Base-by-base conservation (phyloP, 169 alveolate species). In the Plasmodium vivax region DNA sequence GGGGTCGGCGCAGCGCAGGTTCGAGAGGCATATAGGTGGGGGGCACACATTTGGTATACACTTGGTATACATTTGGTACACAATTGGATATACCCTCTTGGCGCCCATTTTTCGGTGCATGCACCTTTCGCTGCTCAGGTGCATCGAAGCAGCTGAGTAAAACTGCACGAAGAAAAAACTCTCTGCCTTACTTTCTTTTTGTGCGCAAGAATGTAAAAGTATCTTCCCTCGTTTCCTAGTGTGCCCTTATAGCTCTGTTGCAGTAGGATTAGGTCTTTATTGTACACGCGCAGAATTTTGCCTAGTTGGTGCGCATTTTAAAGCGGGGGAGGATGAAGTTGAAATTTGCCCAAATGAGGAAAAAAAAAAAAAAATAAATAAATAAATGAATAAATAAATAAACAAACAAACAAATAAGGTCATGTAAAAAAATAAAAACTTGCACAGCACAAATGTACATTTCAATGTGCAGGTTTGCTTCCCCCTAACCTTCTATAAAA, bases 161-260 rank as follows among this genome's bases (percentile, higher is more conserved):
- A 82, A 82, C 4, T 23, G 45, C 19, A 72, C 43, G 7, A 9
- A 68, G 80, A 9, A 75, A 75, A 51, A 85, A 85, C 27, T 34
- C 51, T 9, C 75, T 51, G 51, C 32, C 32, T n/a, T 85, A 85
- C 93, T 36, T 85, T 47, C 19, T 45, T 56, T 73, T 85, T 85
- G 23, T 85, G 84, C 9, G 73, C 90, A 56, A 88, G 43, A 79
- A 41, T 56, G 74, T 88, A 77, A 88, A 47, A 88, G 56, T 88
- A 77, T 58, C 94, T 88, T 34, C 83, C 90, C 19, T 80, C 80
- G 34, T 56, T 56, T 38, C 94, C 88, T 23, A 56, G 41, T 41
- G 88, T 30, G 10, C 94, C 88, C 56, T 75, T 79, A 56, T 88
- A 88, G 12, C 51, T 79, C 82, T 88, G 94, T 88, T 58, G 85